These are phyloP conservation scores for Drechslerella stenobrocha DNA, from an alignment of 2,329 filamentous ascomycete genomes.

Conservation along the genomic window DNA sequence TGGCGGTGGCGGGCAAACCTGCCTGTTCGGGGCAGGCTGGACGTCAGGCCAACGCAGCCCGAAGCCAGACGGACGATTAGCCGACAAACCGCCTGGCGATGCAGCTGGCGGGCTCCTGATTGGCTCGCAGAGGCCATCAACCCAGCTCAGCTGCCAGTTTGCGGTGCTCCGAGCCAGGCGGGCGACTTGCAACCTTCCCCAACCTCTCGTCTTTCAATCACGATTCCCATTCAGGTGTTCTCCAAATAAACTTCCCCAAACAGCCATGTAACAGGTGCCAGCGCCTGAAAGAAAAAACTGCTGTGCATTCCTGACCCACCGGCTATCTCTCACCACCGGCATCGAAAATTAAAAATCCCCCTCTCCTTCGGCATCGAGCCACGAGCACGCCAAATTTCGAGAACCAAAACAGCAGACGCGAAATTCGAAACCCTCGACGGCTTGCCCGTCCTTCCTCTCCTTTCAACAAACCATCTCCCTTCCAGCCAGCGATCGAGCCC, in stretches of 20 bases:
- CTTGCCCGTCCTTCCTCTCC: not conserved
- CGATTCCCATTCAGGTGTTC: slow-evolving; percentile 35
- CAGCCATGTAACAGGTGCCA: slow-evolving; percentile 41
- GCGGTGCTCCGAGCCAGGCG: no score
- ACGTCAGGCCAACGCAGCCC: slow-evolving; percentile 27
- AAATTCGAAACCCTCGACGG: no score
- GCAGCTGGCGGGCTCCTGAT: slow-evolving; percentile 21
- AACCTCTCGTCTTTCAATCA: slow-evolving; percentile 48
- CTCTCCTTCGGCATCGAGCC: no score
- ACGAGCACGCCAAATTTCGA: no score
- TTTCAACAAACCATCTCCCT: not conserved
- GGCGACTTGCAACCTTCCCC: no score
- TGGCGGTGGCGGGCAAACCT: slow-evolving; percentile 1
- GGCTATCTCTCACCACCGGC: no score
- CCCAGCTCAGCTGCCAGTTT: no score
- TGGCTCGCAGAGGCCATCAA: slow-evolving; percentile 15
- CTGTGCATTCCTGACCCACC: not conserved
- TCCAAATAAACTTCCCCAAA: slow-evolving; percentile 49
- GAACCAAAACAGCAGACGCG: no score
- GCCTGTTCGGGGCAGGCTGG: not conserved
- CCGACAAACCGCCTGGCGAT: not conserved
- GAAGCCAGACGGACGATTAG: slow-evolving; percentile 1
- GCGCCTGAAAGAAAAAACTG: not conserved
- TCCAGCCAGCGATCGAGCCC: slow-evolving; percentile 28
- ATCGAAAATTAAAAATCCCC: no score